Evolutionary conservation across 2,329 filamentous ascomycete species (phyloP), one percentile per base, ranked within the genome.

Genomic region (Colletotrichum aenigma): DNA sequence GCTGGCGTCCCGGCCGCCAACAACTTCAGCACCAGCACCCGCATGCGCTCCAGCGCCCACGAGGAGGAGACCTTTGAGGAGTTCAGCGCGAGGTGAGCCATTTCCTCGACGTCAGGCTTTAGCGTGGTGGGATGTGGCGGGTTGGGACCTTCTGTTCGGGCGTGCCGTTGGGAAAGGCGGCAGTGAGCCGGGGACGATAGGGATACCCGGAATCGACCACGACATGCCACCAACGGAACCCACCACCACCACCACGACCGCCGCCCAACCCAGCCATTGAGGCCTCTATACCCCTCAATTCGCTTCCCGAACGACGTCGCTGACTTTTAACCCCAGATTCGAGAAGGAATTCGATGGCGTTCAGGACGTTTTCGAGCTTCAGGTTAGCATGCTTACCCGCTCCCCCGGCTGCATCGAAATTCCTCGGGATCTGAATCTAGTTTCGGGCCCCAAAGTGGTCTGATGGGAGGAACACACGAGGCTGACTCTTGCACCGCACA

Each of bases 341-440:
- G 97, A 99, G 92, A 98, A 98, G 93, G 97, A 99, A 89, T 99
- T 99, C 85, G 96, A 99, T 78, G 88, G 89, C 84, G 97, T 99
- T 80, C 95, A 98, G 89, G 97, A 99, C 89, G 96, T 98, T 84
- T 99, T 99, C 87, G 97, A 99, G 93, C 95, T 99, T 84, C 96
- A 98, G 95, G 96, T 98, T 93, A 84, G 91, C 60, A 38, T 16
- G n/a, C 26, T 56, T 36, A 21, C 58, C 58, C 28, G n/a, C 28
- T 32, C 52, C 34, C 66, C 66, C 36, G 30, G 24, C 34, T 55
- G 56, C 69, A 52, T 52, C 43, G 52, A 71, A 67, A 52, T 58
- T 34, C 70, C 65, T 69, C 66, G 74, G 66, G 55, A 71, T 69
- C 66, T 70, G 65, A 77, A 60, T 48, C 70, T 68, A 68, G 64